Evolutionary conservation across 2,329 filamentous ascomycete species (phyloP), one percentile per base, ranked within the genome.

Genomic region (Phaeosphaeriaceae sp.): DNA sequence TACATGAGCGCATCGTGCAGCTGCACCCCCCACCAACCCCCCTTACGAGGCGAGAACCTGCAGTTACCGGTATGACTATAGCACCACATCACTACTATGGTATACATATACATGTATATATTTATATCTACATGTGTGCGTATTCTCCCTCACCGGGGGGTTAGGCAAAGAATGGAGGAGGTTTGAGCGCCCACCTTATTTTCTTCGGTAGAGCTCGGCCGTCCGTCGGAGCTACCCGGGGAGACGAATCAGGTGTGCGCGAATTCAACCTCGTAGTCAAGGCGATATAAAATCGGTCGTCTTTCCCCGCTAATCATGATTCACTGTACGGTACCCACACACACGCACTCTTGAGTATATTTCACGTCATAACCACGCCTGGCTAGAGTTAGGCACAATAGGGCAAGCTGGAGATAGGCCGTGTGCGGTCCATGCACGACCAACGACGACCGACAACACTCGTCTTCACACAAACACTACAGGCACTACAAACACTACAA

Each of bases 1-100:
- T 42, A 26, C 50, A 61, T 64, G 61, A 60, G 50, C 62, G 30
- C 60, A 64, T 64, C 54, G 52, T 62, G 61, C 61, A 66, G 56
- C 46, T 49, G 58, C 53, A 55, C 54, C 57, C 54, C 52, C 53
- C 43, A n/a, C n/a, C n/a, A n/a, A n/a, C n/a, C n/a, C n/a, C n/a
- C 4, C 6, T 26, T 49, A 46, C 48, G 18, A 44, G 41, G 37
- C 33, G 42, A 49, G 43, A 39, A 41, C 30, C 17, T 30, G 13
- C 9, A 13, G 17, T n/a, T n/a, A n/a, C n/a, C n/a, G n/a, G n/a
- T n/a, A n/a, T n/a, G n/a, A n/a, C n/a, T n/a, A n/a, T n/a, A n/a
- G n/a, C n/a, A n/a, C n/a, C n/a, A n/a, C n/a, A n/a, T n/a, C n/a
- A n/a, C n/a, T n/a, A n/a, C n/a, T n/a, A n/a, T n/a, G n/a, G n/a